Evolutionary conservation across 2,329 filamentous ascomycete species (phyloP), one percentile per base, ranked within the genome.

Genomic region (Cladobotryum mycophilum): DNA sequence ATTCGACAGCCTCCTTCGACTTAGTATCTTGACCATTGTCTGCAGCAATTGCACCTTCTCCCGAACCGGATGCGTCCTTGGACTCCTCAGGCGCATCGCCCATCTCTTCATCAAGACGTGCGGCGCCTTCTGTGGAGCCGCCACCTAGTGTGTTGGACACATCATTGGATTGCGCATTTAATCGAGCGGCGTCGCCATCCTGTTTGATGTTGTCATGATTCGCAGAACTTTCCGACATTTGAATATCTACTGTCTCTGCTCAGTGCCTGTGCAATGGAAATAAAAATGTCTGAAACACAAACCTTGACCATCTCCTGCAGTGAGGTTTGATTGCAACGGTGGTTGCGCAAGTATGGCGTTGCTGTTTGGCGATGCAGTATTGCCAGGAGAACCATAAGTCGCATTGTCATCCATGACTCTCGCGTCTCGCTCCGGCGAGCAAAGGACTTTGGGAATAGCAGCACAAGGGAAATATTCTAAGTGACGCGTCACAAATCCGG

Each of bases 1-100:
- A 85, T 72, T 96, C 91, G 51, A 91, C 76, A 3, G 82, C 82
- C 49, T 90, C 82, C 70, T 96, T 96, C 40, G 85, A 83, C 67
- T 91, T 87, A 69, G 61, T 76, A 64, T 75, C 82, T 51, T 78
- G 79, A 13, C 70, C 73, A 3, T 70, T 72, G 3, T 74, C 70
- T 14, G 73, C 72, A 41, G 80, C 79, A 36, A 70, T 65, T 30
- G 70, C 66, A 13, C 72, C 73, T 35, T 76, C 76, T n/a, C 70
- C 70, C 13, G 70, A 69, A 38, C 66, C 70, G 53, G 63, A 67
- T 18, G 70, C 70, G 38, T 78, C 71, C 57, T 82, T 80, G 15
- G 71, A 65, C n/a, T 76, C 74, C 42, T 75, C 71, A 41, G 73
- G 73, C 53, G 73, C 81, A 57, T 87, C 88, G 52, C 79, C 85